A percentile compares a stretch with the other conserved stretches of the same genome.
These are phyloP conservation scores for Clonostachys byssicola DNA, from an alignment of 2,329 filamentous ascomycete genomes.

Conservation along the genomic window DNA sequence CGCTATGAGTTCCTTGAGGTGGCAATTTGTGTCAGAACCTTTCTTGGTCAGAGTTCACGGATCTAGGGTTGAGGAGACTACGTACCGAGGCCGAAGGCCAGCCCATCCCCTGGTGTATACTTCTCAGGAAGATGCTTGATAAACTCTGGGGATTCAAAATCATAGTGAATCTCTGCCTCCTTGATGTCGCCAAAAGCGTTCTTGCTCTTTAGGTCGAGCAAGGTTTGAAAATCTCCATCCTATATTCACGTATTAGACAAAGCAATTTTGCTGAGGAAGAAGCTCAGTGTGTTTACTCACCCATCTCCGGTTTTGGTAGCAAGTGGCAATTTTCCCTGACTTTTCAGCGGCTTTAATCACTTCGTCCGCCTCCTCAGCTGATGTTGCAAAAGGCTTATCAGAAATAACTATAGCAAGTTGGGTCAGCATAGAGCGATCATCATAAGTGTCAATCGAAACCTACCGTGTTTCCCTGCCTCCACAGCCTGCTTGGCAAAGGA, in stretches of 20 bases:
- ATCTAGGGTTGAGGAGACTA: constrained; percentile 1
- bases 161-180: constrained; percentile 65
- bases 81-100: constrained; percentile 34
- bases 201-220: constrained; percentile 56
- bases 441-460: background rate
- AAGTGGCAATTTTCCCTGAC: constrained; percentile 49
- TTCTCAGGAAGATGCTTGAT: constrained; percentile 22
- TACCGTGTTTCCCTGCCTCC: constrained; percentile 64
- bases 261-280: background rate
- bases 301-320: constrained; percentile 76
- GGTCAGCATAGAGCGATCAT: background rate
- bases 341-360: constrained; percentile 53
- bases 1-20: constrained; percentile 59
- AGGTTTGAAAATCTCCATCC: constrained; percentile 71
- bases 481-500: constrained; percentile 60
- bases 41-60: background rate
- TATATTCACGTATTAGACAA: background rate
- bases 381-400: constrained; percentile 83
- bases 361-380: constrained; percentile 60
- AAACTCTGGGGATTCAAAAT: constrained; percentile 41
- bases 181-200: constrained; percentile 57
- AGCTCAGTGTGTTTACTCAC: background rate
- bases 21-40: background rate
- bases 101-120: constrained; percentile 29
- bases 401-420: background rate